Percentiles rank a stretch among this genome's conserved stretches.
Conservation (phyloP, 805 yeast species). For the Komagataella ulmi region DNA sequence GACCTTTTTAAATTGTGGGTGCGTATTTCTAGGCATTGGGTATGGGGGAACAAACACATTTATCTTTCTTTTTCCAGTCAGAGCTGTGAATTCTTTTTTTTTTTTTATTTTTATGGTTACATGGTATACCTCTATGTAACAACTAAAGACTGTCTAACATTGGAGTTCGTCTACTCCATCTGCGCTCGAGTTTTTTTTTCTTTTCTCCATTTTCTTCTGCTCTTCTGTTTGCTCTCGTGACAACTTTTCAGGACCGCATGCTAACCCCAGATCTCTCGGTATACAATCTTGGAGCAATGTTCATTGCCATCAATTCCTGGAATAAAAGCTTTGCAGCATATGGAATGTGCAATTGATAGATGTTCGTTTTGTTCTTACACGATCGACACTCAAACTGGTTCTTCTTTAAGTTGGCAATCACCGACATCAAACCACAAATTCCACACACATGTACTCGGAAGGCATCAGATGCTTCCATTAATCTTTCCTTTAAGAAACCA, state of each 20-base stretch:
- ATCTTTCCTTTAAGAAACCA: slow-evolving; percentile 90
- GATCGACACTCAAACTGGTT: slow-evolving; percentile 97
- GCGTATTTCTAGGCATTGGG: not conserved
- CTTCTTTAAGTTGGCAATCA: slow-evolving; percentile 93
- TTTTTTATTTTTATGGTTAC: not conserved
- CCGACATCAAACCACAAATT: slow-evolving; percentile 96
- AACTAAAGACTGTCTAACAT: not conserved
- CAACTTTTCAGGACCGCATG: not conserved
- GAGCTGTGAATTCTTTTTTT: not conserved
- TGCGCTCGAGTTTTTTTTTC: not conserved
- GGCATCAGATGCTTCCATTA: slow-evolving; percentile 99
- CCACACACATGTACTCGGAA: slow-evolving; percentile 98
- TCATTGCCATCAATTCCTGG: slow-evolving; percentile 99
- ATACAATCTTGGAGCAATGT: slow-evolving; percentile 91
- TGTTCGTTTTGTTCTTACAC: slow-evolving; percentile 96
- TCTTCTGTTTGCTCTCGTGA: no score
- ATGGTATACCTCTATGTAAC: not conserved
- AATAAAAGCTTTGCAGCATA: slow-evolving; percentile 95
- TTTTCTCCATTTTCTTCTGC: not conserved
- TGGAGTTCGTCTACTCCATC: not conserved
- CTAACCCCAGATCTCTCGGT: slow-evolving; percentile 45
- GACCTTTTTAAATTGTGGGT: not conserved
- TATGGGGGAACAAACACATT: not conserved
- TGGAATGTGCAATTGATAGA: slow-evolving; percentile 94
- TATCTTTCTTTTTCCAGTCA: not conserved